Evolutionary conservation across 2,329 filamentous ascomycete species (phyloP).

Genomic region (Hirsutella rhossiliensis): DNA sequence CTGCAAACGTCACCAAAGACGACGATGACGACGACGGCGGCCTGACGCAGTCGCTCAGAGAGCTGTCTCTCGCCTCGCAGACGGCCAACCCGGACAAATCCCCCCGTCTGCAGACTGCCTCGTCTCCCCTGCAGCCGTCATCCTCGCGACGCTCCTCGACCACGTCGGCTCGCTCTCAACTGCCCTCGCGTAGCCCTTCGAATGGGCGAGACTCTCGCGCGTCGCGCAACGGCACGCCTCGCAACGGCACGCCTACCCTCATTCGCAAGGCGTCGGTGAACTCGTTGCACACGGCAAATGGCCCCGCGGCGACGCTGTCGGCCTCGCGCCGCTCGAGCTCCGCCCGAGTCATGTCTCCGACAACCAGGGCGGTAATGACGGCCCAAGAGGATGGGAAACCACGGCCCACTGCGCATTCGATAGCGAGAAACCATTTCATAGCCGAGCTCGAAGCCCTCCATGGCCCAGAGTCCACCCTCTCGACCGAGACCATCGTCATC

Average conservation of each 20-base stretch:
- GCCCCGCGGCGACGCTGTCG: slow-evolving; percentile 14
- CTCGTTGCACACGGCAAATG: slow-evolving; percentile 39
- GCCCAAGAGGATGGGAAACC: slow-evolving; percentile 23
- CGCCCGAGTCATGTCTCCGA: slow-evolving; percentile 30
- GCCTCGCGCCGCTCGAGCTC: slow-evolving; percentile 36
- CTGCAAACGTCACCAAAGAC: slow-evolving; percentile 13
- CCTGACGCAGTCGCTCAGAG: slow-evolving; percentile 29
- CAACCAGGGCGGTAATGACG: slow-evolving; percentile 23
- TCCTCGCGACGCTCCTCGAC: slow-evolving; percentile 22
- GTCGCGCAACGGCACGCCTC: slow-evolving; percentile 35
- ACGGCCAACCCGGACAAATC: slow-evolving; percentile 10
- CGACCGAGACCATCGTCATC: slow-evolving; percentile 62
- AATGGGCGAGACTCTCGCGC: slow-evolving; percentile 30
- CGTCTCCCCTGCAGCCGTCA: slow-evolving; percentile 24
- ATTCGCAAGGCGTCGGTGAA: slow-evolving; percentile 45
- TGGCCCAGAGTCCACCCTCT: slow-evolving; percentile 23
- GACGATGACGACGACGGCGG: slow-evolving; percentile 18
- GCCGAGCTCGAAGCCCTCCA: slow-evolving; percentile 57
- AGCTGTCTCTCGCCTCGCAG: slow-evolving; percentile 29
- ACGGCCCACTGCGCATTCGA: slow-evolving; percentile 33
- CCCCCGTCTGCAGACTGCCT: slow-evolving; percentile 14
- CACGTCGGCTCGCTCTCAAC: slow-evolving; percentile 24
- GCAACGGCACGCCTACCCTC: slow-evolving; percentile 36
- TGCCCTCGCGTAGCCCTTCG: slow-evolving; percentile 30
- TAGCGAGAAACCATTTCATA: slow-evolving; percentile 58